Percentiles rank a stretch among this genome's conserved stretches.
phyloP scores from a whole-genome alignment of 441 rosid genomes.

The Gossypium gossypioides region DNA sequence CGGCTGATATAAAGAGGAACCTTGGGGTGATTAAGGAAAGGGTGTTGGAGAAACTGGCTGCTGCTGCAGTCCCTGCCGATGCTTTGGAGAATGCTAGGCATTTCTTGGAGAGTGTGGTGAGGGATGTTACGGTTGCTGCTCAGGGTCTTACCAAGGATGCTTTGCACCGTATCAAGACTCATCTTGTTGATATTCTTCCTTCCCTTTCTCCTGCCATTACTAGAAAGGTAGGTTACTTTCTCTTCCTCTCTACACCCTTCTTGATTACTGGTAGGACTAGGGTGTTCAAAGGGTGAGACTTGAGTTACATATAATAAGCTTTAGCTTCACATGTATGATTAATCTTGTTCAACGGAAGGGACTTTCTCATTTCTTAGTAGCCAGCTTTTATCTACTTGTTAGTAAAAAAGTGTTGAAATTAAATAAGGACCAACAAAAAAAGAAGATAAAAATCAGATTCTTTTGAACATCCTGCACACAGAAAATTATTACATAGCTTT shows the following conservation, averaged over 20 bases:
- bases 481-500: no score
- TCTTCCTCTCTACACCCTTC: not conserved
- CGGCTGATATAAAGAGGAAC: conserved; percentile 16
- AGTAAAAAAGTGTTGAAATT: not conserved
- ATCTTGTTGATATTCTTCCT: conserved; percentile 28
- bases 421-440: not conserved
- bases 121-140: conserved; percentile 33
- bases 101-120: conserved; percentile 33
- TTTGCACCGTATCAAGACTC: conserved; percentile 32
- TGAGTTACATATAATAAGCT: not conserved
- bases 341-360: not conserved
- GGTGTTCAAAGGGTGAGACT: not conserved
- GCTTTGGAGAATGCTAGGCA: conserved; percentile 33
- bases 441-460: not conserved
- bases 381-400: not conserved
- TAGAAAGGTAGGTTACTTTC: conserved; percentile 16
- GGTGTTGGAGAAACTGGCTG: conserved; percentile 34
- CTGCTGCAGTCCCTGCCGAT: conserved; percentile 34
- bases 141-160: conserved; percentile 44
- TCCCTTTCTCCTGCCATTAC: conserved; percentile 33
- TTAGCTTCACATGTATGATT: not conserved
- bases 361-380: not conserved
- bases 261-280: not conserved
- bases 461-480: not conserved
- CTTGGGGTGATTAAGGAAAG: conserved; percentile 32